Evolutionary conservation across 441 rosid genomes (phyloP).

Genomic region (Corymbia calophylla): DNA sequence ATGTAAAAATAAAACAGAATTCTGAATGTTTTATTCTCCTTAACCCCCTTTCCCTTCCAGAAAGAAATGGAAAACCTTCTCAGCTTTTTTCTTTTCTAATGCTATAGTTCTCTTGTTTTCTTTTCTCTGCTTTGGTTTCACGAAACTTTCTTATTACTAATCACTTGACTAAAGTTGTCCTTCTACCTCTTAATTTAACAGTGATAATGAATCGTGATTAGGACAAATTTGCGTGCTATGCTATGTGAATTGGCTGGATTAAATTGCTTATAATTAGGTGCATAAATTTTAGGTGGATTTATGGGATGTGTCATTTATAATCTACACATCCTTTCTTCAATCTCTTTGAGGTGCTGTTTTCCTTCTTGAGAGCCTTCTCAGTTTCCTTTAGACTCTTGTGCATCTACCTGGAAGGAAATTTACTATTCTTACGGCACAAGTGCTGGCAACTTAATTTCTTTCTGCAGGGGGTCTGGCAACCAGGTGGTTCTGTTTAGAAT

Average conservation of each 20-base stretch:
- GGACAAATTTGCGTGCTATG: neutral
- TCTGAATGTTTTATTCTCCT: neutral
- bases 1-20: neutral
- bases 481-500: slow-evolving; percentile 78
- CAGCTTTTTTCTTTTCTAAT: neutral
- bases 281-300: neutral
- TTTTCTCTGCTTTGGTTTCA: neutral
- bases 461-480: slow-evolving; percentile 72
- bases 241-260: neutral
- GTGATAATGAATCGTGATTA: neutral
- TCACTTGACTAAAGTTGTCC: neutral
- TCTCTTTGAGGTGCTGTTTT: neutral
- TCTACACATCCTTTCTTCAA: neutral
- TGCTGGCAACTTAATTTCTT: neutral
- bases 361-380: neutral
- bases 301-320: neutral
- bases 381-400: neutral
- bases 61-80: neutral
- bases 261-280: neutral
- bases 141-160: neutral
- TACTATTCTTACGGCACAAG: neutral
- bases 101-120: neutral
- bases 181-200: neutral
- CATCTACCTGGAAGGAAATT: neutral
- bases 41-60: neutral